A percentile compares a stretch with the other conserved stretches of the same genome.
Conservation (phyloP, 306 rosid species). For the Malus sieversii region DNA sequence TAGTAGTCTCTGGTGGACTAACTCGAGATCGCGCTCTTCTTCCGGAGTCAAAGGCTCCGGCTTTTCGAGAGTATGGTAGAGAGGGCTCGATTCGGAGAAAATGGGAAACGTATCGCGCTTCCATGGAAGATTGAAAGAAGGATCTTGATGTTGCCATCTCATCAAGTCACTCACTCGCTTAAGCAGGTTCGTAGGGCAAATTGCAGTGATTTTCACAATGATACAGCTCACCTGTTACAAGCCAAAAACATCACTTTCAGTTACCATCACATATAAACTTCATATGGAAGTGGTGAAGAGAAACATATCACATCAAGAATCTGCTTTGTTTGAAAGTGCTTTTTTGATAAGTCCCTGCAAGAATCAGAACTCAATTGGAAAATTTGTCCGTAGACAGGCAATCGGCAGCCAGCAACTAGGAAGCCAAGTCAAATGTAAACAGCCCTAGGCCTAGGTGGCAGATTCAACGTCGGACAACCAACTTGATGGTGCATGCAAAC, state of each 20-base stretch:
- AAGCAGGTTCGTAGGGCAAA: conserved; percentile 65
- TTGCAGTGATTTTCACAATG: conserved; percentile 70
- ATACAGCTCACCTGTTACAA: conserved; percentile 52
- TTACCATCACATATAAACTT: not conserved
- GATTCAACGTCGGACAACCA: not conserved
- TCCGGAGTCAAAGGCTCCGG: conserved; percentile 52
- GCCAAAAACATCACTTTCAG: not conserved
- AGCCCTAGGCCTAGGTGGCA: not conserved
- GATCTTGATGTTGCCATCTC: conserved; percentile 77
- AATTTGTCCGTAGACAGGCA: not conserved
- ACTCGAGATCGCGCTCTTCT: conserved; percentile 62
- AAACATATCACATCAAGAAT: not conserved
- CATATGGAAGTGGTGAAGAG: not conserved
- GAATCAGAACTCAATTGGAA: not conserved
- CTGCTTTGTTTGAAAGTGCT: not conserved
- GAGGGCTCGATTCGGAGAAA: conserved; percentile 54
- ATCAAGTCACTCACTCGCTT: conserved; percentile 66
- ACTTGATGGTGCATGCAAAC: not conserved
- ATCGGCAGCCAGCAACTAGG: not conserved
- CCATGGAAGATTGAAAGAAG: conserved; percentile 68
- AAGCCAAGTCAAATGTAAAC: not conserved
- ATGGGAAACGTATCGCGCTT: conserved; percentile 61
- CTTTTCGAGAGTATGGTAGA: conserved; percentile 53
- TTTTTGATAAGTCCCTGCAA: not conserved
- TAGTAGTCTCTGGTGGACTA: conserved; percentile 44